phyloP scores from a whole-genome alignment of 2,329 filamentous ascomycete genomes.

The Colletotrichum sp. region DNA sequence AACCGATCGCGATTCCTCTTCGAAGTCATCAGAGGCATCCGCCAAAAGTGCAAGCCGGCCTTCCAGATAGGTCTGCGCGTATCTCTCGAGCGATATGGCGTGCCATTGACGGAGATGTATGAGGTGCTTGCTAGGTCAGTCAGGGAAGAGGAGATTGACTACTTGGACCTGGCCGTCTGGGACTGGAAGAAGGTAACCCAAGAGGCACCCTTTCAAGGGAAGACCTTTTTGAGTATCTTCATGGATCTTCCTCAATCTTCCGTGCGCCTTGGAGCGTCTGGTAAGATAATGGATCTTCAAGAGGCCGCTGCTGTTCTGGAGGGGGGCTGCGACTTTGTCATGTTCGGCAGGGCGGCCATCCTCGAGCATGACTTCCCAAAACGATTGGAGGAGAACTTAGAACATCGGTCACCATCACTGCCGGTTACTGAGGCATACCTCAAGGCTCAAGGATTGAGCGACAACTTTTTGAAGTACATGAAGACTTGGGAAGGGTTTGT shows the following conservation, averaged over 20 bases:
- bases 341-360: neutral
- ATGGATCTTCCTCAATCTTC: neutral
- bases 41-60: neutral
- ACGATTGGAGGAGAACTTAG: neutral
- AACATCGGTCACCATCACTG: neutral
- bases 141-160: neutral
- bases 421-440: neutral
- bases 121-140: neutral
- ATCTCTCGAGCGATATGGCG: neutral
- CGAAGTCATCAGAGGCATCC: neutral
- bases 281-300: neutral
- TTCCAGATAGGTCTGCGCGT: neutral
- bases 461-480: neutral
- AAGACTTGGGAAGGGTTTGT: neutral
- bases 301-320: neutral
- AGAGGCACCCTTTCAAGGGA: neutral
- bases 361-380: neutral
- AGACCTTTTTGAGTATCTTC: neutral
- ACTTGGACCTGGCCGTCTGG: neutral
- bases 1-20: neutral
- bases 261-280: neutral
- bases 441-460: neutral
- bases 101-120: neutral
- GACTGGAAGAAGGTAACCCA: neutral
- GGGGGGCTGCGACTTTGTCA: neutral